Base-by-base conservation (phyloP, 139 green algal species). In the Closterium sp. region DNA sequence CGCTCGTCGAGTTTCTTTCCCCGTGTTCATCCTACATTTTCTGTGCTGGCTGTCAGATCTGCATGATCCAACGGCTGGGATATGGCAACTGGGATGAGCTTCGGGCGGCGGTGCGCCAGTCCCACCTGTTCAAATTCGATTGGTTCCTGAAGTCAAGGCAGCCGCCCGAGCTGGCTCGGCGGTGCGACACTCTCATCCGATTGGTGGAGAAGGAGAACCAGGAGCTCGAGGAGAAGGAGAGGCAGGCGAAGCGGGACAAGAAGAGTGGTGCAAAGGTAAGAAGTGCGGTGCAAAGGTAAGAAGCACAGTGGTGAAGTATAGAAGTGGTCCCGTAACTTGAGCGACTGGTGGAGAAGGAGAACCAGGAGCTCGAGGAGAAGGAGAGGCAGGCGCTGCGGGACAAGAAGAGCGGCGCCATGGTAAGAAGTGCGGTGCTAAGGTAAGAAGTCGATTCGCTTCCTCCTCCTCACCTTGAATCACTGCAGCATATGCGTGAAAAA, bases 81-180 rank as follows among this genome's bases (percentile, higher is more conserved):
- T 99, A 99, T 87, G 98, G 98, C 85, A 90, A 94, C 6, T 99
- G 98, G 98, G 98, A 99, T 84, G 97, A 99, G 94, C 96, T 99
- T 66, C 99, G 99, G 96, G 96, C 96, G 33, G 97, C 97, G 91
- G 97, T 99, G 88, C 96, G 98, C 55, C 96, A 96, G 84, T 96
- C 93, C 91, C 99, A 97, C 96, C 93, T 97, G 55, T 99, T 99
- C 96, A 95, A 98, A 36, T 99, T 99, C 92, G 98, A 99, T 95
- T 99, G 98, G 98, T 99, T 99, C 95, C 97, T 99, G 94, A 99
- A 99, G 96, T 97, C 94, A 87, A 95, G 98, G 89, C 99, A 96
- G 12, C 83, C 88, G 87, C 94, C 96, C 94, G 97, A 98, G 94
- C 95, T 98, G 88, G 87, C 85, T 1, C 92, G 97, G 55, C 94